Base-by-base conservation (phyloP, 768 basidiomycete genomes). In the Hygrophorus russula region DNA sequence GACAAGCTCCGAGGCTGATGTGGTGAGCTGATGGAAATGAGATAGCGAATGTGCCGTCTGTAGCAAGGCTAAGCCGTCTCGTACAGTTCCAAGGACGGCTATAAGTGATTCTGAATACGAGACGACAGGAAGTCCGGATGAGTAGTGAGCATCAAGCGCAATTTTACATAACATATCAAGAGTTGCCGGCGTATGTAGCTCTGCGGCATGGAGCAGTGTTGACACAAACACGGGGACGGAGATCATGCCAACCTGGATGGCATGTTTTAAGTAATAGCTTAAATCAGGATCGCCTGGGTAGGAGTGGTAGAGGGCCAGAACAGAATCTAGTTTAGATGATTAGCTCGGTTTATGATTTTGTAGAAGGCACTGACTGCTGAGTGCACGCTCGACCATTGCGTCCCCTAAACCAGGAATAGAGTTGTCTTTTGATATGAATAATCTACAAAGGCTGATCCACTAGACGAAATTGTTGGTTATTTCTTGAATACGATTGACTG, bases 251-350 rank as follows among this genome's bases (percentile, higher is more conserved):
- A 70, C 65, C 44, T 71, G 62, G 19, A 88, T 65, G 4, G 82
- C 80, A 45, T 61, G 56, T 49, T 68, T 74, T 39, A 88, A 59
- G 54, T 89, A 89, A 35, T 67, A 70, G 46, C 75, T 71, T n/a
- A 89, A 68, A 35, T 67, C 67, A 14, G 74, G 73, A 53, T 83
- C 76, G n/a, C 76, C 82, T 17, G 82, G 80, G 51, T 83, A 82
- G 37, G 72, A 69, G 41, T 74, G 66, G 53, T 77, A 84, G 12
- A 88, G 66, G 6, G 72, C 61, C 36, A 89, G 65, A 9, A 87
- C 72, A 3, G 85, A 79, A 52, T 82, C 86, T 89, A 51, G 44
- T 32, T 11, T 40, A 18, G 29, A 29, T 29, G 46, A 48, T 17
- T 14, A 24, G 18, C 29, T 17, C 44, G 32, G 5, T 33, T 15